phyloP scores from a whole-genome alignment of 768 basidiomycete genomes.

The Naganishia kalamii region DNA sequence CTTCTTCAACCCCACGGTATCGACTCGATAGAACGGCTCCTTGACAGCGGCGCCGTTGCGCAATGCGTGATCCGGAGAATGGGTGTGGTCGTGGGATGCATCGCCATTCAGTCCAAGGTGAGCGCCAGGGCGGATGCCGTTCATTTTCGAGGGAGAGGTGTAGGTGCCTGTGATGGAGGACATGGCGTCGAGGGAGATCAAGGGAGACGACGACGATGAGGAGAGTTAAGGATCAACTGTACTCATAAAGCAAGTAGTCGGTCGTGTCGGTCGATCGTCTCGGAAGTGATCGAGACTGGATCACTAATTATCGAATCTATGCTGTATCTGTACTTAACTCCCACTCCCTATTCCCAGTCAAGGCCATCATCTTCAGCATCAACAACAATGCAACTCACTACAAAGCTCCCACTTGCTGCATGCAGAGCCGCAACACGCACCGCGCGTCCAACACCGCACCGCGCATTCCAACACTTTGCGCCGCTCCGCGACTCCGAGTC shows the following conservation, averaged over 20 bases:
- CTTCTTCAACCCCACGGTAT: conserved; percentile 15
- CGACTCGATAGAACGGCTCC: conserved; percentile 21
- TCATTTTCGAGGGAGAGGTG: background rate
- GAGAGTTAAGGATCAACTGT: background rate
- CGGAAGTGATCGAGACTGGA: background rate
- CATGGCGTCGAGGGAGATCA: background rate
- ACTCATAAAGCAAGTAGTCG: too few relatives aligned
- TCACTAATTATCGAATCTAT: too few relatives aligned
- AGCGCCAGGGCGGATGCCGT: background rate
- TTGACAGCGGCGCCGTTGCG: background rate
- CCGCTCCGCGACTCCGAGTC: background rate
- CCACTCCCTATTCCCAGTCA: background rate
- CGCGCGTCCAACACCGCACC: background rate
- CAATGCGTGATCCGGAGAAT: background rate
- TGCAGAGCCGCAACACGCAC: background rate
- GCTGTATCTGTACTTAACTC: background rate
- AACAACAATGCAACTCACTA: background rate
- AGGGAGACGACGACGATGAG: background rate
- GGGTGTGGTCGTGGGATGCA: background rate
- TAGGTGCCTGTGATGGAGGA: conserved; percentile 5
- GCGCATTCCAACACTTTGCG: background rate
- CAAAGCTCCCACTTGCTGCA: too few relatives aligned
- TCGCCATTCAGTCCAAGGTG: conserved; percentile 2
- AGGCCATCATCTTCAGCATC: background rate
- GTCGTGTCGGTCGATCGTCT: conserved; percentile 1